A percentile compares a stretch with the other conserved stretches of the same genome.
phyloP scores from a whole-genome alignment of 306 rosid genomes.

The Cotoneaster glaucophyllus region DNA sequence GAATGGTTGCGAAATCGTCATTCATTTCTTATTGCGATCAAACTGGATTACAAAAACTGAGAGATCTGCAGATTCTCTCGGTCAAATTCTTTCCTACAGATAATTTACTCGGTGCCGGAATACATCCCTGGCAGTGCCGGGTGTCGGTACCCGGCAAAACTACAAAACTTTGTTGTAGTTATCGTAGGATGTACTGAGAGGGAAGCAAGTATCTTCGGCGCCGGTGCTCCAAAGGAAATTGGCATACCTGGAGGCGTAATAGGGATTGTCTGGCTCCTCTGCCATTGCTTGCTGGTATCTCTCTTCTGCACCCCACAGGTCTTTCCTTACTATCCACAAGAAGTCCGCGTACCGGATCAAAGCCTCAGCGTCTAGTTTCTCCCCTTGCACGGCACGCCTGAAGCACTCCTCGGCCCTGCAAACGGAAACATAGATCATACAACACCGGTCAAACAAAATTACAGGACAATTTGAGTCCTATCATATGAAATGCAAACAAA shows the following conservation, averaged over 20 bases:
- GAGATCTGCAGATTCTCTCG: background rate
- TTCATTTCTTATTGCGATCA: conserved; percentile 4
- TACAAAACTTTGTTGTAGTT: background rate
- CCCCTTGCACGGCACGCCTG: conserved; percentile 37
- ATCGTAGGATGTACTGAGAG: conserved; percentile 19
- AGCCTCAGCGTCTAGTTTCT: conserved; percentile 54
- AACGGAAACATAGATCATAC: background rate
- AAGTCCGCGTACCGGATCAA: conserved; percentile 57
- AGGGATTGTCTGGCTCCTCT: conserved; percentile 44
- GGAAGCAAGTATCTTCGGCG: conserved; percentile 49
- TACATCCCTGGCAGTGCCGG: background rate
- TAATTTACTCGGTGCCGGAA: background rate
- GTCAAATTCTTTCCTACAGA: background rate
- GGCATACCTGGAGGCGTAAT: conserved; percentile 51
- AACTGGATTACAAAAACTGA: background rate
- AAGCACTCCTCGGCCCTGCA: conserved; percentile 78
- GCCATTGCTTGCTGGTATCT: conserved; percentile 57
- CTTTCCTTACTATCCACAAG: conserved; percentile 54
- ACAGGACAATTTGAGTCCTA: background rate
- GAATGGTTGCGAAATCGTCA: too few species aligned
- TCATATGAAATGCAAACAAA: background rate
- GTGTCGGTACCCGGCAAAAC: background rate
- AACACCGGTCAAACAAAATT: background rate
- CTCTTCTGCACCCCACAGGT: conserved; percentile 63
- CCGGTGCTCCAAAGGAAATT: conserved; percentile 64